phyloP scores from a whole-genome alignment of 306 rosid species.

The Arachis stenosperma region DNA sequence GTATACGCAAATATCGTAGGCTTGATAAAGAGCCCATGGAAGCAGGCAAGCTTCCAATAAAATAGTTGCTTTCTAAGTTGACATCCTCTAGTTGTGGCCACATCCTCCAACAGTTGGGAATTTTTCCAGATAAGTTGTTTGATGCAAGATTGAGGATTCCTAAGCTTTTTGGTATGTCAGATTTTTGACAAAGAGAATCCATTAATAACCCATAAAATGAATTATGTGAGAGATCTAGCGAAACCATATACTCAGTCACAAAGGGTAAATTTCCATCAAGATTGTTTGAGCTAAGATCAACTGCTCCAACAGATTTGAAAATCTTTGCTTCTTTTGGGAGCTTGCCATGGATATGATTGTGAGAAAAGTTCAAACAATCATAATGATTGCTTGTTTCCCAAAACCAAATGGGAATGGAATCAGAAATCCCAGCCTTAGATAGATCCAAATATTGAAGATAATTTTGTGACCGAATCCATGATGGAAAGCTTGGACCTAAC shows the following conservation, averaged over 20 bases:
- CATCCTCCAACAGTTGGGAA: conserved; percentile 22
- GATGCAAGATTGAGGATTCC: conserved; percentile 18
- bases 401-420: conserved; percentile 28
- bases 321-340: neutral
- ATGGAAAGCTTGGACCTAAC: conserved; percentile 31
- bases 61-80: conserved; percentile 1
- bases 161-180: neutral
- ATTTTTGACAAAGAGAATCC: neutral
- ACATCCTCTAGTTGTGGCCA: neutral
- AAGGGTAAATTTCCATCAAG: neutral
- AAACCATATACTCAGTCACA: rapidly evolving
- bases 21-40: neutral
- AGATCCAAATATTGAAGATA: neutral
- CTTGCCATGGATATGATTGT: conserved; percentile 29
- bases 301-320: rapidly evolving
- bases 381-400: neutral
- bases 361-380: neutral
- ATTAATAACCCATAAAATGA: too few species aligned
- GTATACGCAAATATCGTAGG: neutral
- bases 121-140: conserved; percentile 27
- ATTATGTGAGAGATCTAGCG: neutral
- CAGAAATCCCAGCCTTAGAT: conserved; percentile 14
- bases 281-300: conserved; percentile 29
- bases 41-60: conserved; percentile 3
- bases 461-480: conserved; percentile 31